Evolutionary conservation across 2,329 filamentous ascomycete genomes (phyloP).

Genomic region (Penicillium sp.): DNA sequence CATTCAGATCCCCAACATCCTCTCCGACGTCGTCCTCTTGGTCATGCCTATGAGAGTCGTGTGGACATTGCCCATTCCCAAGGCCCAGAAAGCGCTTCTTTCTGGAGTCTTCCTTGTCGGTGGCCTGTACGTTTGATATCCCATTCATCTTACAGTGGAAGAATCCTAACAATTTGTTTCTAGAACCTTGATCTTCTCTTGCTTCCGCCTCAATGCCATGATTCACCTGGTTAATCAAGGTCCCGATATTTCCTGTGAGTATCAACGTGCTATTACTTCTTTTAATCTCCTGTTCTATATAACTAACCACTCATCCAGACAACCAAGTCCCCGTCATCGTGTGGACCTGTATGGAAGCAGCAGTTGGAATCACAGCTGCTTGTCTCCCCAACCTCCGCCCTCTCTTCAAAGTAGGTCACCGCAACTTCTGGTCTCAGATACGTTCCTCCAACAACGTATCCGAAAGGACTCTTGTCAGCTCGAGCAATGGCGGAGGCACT

Average conservation of each 20-base stretch:
- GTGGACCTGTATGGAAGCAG: slow-evolving; percentile 35
- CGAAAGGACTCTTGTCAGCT: slow-evolving; percentile 11
- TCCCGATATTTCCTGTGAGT: slow-evolving; percentile 33
- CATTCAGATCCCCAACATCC: slow-evolving; percentile 33
- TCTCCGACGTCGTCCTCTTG: slow-evolving; percentile 31
- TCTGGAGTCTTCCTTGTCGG: slow-evolving; percentile 33
- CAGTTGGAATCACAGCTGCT: slow-evolving; percentile 32
- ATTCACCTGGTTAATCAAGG: slow-evolving; percentile 25
- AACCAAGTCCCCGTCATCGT: slow-evolving; percentile 31
- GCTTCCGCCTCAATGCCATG: slow-evolving; percentile 30
- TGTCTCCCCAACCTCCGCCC: slow-evolving; percentile 33
- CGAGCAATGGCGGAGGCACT: neutral
- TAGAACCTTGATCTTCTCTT: slow-evolving; percentile 31
- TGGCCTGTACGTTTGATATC: slow-evolving; percentile 23
- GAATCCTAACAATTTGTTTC: neutral
- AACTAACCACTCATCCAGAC: slow-evolving; percentile 15
- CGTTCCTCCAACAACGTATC: slow-evolving; percentile 18
- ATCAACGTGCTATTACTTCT: neutral
- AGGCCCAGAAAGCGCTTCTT: slow-evolving; percentile 25
- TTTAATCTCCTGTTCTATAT: neutral
- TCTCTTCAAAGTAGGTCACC: slow-evolving; percentile 22
- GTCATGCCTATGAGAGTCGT: slow-evolving; percentile 30
- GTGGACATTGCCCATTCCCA: slow-evolving; percentile 28
- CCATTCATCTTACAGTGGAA: neutral
- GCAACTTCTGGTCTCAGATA: slow-evolving; percentile 23